A percentile compares a stretch with the other conserved stretches of the same genome.
These are phyloP conservation scores for Ascosphaera aggregata DNA, from an alignment of 2,329 filamentous ascomycete species.

Conservation along the genomic window DNA sequence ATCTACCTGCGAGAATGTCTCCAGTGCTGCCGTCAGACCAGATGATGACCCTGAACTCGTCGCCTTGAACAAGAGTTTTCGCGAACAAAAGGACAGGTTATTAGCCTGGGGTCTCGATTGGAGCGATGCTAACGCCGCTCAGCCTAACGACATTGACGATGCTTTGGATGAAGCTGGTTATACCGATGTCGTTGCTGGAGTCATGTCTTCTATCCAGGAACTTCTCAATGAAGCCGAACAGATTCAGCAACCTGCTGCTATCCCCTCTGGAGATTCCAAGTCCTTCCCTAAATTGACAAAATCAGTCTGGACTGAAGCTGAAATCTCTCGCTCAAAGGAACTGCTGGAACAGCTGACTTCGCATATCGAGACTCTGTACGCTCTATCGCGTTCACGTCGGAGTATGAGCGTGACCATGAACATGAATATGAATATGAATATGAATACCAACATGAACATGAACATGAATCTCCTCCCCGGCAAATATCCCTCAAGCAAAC, in stretches of 20 bases:
- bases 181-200: conserved; percentile 39
- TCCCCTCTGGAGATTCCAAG: conserved; percentile 11
- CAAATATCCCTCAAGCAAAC: conserved; percentile 8
- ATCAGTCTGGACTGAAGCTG: conserved; percentile 24
- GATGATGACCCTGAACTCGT: conserved; percentile 28
- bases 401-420: conserved; percentile 11
- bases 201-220: conserved; percentile 39
- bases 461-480: conserved; percentile 15
- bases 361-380: conserved; percentile 41
- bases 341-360: conserved; percentile 36
- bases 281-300: conserved; percentile 14
- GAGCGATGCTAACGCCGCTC: conserved; percentile 34
- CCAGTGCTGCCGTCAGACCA: conserved; percentile 22
- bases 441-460: conserved; percentile 17
- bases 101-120: conserved; percentile 43
- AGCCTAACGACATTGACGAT: conserved; percentile 37
- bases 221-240: conserved; percentile 37
- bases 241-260: conserved; percentile 22
- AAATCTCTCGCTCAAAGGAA: conserved; percentile 31
- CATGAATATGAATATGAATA: conserved; percentile 18
- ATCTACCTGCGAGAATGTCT: conserved; percentile 33
- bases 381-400: conserved; percentile 31
- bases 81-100: conserved; percentile 39
- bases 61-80: conserved; percentile 33
- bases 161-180: conserved; percentile 37